A percentile compares a stretch with the other conserved stretches of the same genome.
Evolutionary conservation across 192 early-diverging fungal genomes (phyloP).

Genomic region (Rhizoclosmatium sp.): DNA sequence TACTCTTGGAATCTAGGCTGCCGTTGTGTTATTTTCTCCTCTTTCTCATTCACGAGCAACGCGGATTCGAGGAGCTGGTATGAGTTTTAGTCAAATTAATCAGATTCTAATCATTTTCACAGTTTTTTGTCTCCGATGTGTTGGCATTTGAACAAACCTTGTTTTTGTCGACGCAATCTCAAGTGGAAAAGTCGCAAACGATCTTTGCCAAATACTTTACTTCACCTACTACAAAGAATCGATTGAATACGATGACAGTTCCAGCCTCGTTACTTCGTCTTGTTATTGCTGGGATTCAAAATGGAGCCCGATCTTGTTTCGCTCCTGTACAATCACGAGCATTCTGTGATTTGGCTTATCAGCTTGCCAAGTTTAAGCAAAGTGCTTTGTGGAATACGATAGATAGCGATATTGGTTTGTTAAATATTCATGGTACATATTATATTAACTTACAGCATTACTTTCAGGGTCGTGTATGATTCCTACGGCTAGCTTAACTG

Average conservation of each 20-base stretch:
- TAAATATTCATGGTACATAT: not conserved
- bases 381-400: constrained; percentile 18
- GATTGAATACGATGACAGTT: not conserved
- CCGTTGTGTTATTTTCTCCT: constrained; percentile 42
- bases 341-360: constrained; percentile 9
- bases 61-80: constrained; percentile 34
- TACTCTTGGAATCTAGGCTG: constrained; percentile 26
- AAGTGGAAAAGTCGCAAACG: not conserved
- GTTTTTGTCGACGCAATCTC: constrained; percentile 11
- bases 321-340: constrained; percentile 13
- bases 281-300: constrained; percentile 20
- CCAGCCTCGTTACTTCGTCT: not conserved
- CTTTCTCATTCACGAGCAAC: constrained; percentile 19
- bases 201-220: constrained; percentile 33
- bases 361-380: constrained; percentile 17
- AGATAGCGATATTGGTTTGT: constrained; percentile 15
- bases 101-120: not conserved
- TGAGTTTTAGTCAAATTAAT: not conserved
- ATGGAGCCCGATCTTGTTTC: constrained; percentile 10
- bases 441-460: not conserved
- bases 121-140: constrained; percentile 39
- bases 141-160: constrained; percentile 39
- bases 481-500: not conserved
- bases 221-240: not conserved
- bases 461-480: not conserved